phyloP scores from a whole-genome alignment of 805 yeast species.

The Kodamaea restingae region DNA sequence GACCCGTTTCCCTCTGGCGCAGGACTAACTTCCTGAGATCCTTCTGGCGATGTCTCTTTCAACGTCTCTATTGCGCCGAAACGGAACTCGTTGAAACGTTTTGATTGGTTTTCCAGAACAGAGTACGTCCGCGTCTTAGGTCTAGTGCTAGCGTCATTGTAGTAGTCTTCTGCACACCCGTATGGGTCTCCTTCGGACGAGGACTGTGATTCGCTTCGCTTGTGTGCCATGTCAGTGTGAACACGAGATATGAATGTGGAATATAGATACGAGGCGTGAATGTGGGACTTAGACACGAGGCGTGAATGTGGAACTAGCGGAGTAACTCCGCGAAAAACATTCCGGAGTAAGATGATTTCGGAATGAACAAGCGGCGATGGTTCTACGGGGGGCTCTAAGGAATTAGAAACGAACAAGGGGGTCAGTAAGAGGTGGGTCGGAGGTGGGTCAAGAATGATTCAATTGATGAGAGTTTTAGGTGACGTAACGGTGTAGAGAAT shows the following conservation, averaged over 20 bases:
- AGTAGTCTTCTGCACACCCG: constrained; percentile 64
- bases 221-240: background rate
- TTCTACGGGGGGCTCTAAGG: no score
- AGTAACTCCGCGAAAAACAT: no score
- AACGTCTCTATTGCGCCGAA: background rate
- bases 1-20: background rate
- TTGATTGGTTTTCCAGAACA: constrained; percentile 24
- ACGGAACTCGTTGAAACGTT: background rate
- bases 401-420: no score
- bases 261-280: background rate
- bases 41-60: background rate
- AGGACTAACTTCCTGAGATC: background rate
- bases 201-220: constrained; percentile 15
- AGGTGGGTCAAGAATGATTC: no score
- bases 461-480: no score
- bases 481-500: no score
- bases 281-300: no score
- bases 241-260: no score
- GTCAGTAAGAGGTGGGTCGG: no score
- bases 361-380: no score
- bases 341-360: no score
- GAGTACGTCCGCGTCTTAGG: constrained; percentile 55
- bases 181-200: constrained; percentile 62
- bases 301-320: no score
- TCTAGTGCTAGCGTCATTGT: constrained; percentile 43